phyloP scores from a whole-genome alignment of 495 filamentous ascomycete species.

The Aspergillus bridgeri region DNA sequence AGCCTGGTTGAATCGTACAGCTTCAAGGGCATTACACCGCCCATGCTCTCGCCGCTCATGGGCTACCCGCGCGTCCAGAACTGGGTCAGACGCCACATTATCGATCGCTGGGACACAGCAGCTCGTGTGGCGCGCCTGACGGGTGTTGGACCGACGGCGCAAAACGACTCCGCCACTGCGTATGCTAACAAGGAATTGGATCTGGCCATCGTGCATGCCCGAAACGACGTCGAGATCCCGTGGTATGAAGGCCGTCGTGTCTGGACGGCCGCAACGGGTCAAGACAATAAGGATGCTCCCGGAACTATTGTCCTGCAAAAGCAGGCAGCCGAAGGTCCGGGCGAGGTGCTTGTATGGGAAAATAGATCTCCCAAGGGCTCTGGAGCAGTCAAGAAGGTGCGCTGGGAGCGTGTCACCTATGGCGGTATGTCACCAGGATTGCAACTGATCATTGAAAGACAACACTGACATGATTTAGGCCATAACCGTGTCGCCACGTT shows the following conservation, averaged over 20 bases:
- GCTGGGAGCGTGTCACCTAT: conserved; percentile 45
- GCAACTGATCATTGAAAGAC: neutral
- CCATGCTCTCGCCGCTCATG: conserved; percentile 71
- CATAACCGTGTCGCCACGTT: conserved; percentile 51
- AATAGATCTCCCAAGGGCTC: conserved; percentile 28
- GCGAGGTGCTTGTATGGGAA: conserved; percentile 37
- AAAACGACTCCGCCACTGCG: conserved; percentile 19
- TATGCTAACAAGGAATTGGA: conserved; percentile 53
- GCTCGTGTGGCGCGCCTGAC: conserved; percentile 45
- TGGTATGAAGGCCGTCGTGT: conserved; percentile 52
- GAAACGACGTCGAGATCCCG: conserved; percentile 74
- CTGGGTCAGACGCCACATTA: conserved; percentile 44
- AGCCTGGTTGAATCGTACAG: conserved; percentile 68
- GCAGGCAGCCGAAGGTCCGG: conserved; percentile 26
- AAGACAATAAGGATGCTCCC: conserved; percentile 49
- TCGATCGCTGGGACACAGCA: conserved; percentile 56
- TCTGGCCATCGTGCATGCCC: conserved; percentile 72
- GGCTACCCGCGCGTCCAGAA: conserved; percentile 51
- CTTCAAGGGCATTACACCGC: conserved; percentile 73
- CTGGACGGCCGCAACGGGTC: conserved; percentile 44
- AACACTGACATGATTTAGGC: conserved; percentile 22
- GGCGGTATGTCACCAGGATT: conserved; percentile 37
- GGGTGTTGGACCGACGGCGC: conserved; percentile 22
- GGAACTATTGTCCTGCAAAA: conserved; percentile 46
- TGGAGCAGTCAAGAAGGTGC: conserved; percentile 43